Percentiles rank a stretch among this genome's conserved stretches.
phyloP scores from a whole-genome alignment of 106 monocot genomes.

The Platanthera zijinensis region DNA sequence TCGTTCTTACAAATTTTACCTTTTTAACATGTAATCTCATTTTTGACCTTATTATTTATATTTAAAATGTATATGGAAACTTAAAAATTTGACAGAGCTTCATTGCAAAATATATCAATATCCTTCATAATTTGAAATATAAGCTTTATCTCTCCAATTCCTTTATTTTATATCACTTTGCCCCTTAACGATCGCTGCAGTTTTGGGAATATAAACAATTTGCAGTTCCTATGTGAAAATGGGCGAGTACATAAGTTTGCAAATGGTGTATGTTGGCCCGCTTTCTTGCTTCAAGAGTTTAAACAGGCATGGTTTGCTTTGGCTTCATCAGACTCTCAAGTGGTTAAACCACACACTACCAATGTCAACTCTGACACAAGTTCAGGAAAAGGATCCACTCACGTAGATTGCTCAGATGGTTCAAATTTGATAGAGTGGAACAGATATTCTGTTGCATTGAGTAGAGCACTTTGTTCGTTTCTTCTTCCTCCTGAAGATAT shows the following conservation, averaged over 20 bases:
- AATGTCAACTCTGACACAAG: slow-evolving; percentile 11
- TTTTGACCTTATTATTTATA: too few species aligned
- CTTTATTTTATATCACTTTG: slow-evolving; percentile 8
- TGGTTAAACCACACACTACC: slow-evolving; percentile 2
- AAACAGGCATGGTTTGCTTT: slow-evolving; percentile 11
- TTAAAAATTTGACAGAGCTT: too few species aligned
- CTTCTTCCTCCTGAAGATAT: slow-evolving; percentile 67
- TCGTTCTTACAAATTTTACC: too few species aligned
- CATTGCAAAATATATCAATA: too few species aligned
- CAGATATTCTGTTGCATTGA: slow-evolving; percentile 52
- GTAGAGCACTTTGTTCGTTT: slow-evolving; percentile 84
- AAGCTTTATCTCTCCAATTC: too few species aligned
- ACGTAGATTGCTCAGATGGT: slow-evolving; percentile 14
- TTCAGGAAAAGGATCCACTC: background rate
- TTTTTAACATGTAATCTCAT: too few species aligned
- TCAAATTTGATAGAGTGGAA: slow-evolving; percentile 49
- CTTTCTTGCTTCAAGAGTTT: slow-evolving; percentile 82
- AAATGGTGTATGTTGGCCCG: slow-evolving; percentile 93
- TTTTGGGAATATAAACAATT: slow-evolving; percentile 84
- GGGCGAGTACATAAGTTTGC: slow-evolving; percentile 97
- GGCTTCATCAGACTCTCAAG: slow-evolving; percentile 17
- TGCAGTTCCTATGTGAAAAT: slow-evolving; percentile 96
- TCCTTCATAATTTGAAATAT: too few species aligned
- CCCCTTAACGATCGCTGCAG: slow-evolving; percentile 53
- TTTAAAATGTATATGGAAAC: too few species aligned